These are phyloP conservation scores for Trichoderma aggressivum DNA, from an alignment of 2,329 filamentous ascomycete genomes.

Conservation along the genomic window DNA sequence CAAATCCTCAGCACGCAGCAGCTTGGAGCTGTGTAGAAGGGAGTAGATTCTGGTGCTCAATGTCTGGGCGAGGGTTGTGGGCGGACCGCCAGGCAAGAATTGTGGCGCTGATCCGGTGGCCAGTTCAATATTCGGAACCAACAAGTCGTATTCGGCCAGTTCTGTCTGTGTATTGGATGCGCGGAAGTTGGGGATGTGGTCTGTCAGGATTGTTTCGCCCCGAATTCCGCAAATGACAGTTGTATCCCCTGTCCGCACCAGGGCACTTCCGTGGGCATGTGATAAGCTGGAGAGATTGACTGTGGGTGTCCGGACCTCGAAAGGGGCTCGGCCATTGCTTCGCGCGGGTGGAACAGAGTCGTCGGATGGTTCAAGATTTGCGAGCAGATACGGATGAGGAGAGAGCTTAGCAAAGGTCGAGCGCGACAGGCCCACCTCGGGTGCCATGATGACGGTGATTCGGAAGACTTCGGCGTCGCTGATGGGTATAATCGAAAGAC, in stretches of 20 bases:
- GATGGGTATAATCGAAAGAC: neutral
- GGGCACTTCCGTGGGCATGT: slow-evolving; percentile 84
- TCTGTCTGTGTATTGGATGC: slow-evolving; percentile 42
- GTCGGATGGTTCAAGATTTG: slow-evolving; percentile 69
- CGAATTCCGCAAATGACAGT: slow-evolving; percentile 92
- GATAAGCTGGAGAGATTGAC: slow-evolving; percentile 81
- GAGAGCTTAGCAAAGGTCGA: slow-evolving; percentile 85
- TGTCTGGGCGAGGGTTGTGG: slow-evolving; percentile 75
- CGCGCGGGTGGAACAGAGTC: slow-evolving; percentile 54
- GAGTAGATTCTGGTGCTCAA: slow-evolving; percentile 77
- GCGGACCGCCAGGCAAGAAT: slow-evolving; percentile 80
- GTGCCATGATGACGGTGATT: slow-evolving; percentile 31
- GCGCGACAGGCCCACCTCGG: slow-evolving; percentile 46
- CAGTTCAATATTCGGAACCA: slow-evolving; percentile 92
- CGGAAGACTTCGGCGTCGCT: neutral
- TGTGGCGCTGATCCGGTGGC: slow-evolving; percentile 85
- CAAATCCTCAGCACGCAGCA: slow-evolving; percentile 66
- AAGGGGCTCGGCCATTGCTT: slow-evolving; percentile 74
- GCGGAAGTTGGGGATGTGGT: slow-evolving; percentile 68
- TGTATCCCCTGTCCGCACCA: slow-evolving; percentile 85
- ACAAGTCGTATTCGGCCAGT: slow-evolving; percentile 62
- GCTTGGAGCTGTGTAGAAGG: slow-evolving; percentile 66
- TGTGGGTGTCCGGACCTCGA: slow-evolving; percentile 67
- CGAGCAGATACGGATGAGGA: slow-evolving; percentile 83
- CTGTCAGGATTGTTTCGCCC: slow-evolving; percentile 74